Evolutionary conservation across 768 basidiomycete species (phyloP), one percentile per base, ranked within the genome.

Genomic region (Mycena filopes): DNA sequence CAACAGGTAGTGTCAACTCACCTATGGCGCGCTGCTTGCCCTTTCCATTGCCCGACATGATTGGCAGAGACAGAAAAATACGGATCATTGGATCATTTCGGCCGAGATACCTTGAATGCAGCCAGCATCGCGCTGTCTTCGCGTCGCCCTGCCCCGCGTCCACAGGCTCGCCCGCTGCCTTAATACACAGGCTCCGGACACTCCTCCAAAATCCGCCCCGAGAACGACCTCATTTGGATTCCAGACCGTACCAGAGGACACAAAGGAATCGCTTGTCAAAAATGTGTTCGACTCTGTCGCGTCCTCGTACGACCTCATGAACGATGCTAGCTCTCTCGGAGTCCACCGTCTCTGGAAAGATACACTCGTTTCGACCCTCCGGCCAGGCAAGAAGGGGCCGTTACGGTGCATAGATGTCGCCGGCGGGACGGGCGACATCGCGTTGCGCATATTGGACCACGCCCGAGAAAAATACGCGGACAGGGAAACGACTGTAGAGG

Each of bases 311-410:
- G 98, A 99, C 78, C 77, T 98, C 43, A 98, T 99, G 97, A 99
- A 99, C 83, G 98, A 99, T 75, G 94, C 96, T n/a, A 93, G 96
- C 77, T 99, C 98, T 4, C 79, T 99, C 66, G 98, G 98, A 38
- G 90, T 99, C 12, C 98, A 99, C 75, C 86, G 98, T 57, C 81
- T 99, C 25, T 99, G 98, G 98, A 99, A 99, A 79, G 96, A 99
- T 76, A 83, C 89, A 20, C 93, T 94, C 73, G 89, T 98, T 28
- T 85, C 88, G 1, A 79, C 83, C 0, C 78, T 98, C 65, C 85
- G 87, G 68, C 96, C 94, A 4, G 94, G 94, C 41, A 86, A 86
- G 57, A 88, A 85, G 65, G 91, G 91, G 1, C 87, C 90, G 2
- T 73, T 88, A 75, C 88, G 87, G 66, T 97, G 95, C 78, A 89